A percentile compares a stretch with the other conserved stretches of the same genome.
phyloP scores from a whole-genome alignment of 1,284 basidiomycete species.

The Heterobasidion occidentale region DNA sequence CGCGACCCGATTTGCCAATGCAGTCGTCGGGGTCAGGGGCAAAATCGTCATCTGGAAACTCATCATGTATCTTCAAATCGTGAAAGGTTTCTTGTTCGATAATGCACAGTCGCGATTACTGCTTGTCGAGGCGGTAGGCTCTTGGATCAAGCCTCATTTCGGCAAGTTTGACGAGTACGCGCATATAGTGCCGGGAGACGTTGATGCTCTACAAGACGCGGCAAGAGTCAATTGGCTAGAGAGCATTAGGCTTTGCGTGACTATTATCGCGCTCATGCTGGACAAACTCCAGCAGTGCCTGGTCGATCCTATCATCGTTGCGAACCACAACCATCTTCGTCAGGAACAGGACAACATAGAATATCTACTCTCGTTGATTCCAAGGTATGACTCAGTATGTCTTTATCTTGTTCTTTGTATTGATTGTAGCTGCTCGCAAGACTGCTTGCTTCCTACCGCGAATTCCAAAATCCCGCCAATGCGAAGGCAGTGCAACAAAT shows the following conservation, averaged over 20 bases:
- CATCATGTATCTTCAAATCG: slow-evolving; percentile 88
- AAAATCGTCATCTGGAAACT: slow-evolving; percentile 91
- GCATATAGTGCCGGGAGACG: slow-evolving; percentile 53
- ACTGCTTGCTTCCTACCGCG: slow-evolving; percentile 81
- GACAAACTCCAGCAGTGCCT: slow-evolving; percentile 84
- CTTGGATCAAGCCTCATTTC: slow-evolving; percentile 94
- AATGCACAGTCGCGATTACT: slow-evolving; percentile 71
- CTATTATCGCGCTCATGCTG: slow-evolving; percentile 84
- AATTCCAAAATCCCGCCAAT: slow-evolving; percentile 67
- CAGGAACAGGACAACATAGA: slow-evolving; percentile 95
- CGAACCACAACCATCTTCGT: slow-evolving; percentile 52
- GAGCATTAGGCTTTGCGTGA: slow-evolving; percentile 76
- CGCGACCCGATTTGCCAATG: slow-evolving; percentile 83
- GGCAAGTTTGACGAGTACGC: slow-evolving; percentile 84
- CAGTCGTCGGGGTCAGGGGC: slow-evolving; percentile 73
- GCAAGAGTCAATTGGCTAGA: slow-evolving; percentile 89
- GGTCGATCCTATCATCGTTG: slow-evolving; percentile 56
- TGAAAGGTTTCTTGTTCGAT: slow-evolving; percentile 85
- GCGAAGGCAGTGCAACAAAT: slow-evolving; percentile 65
- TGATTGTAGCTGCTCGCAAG: slow-evolving; percentile 25
- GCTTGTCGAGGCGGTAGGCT: slow-evolving; percentile 82
- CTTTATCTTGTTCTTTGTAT: slow-evolving; percentile 9
- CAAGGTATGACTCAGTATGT: slow-evolving; percentile 46
- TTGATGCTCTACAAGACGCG: slow-evolving; percentile 58
- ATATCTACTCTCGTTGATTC: slow-evolving; percentile 78